Base-by-base conservation (phyloP, 345 rosid genomes). In the Euphorbia lathyris region DNA sequence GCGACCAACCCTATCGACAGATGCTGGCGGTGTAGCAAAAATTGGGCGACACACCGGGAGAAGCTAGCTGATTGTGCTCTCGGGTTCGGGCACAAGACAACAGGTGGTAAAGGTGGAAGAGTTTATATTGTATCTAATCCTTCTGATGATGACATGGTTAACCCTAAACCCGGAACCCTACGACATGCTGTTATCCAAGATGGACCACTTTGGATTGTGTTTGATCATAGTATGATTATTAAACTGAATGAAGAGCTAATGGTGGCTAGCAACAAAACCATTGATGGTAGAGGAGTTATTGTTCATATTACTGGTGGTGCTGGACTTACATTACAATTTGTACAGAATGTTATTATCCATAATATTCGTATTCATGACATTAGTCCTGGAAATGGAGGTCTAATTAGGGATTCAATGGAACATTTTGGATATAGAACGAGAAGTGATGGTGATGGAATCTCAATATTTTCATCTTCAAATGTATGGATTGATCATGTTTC, bases 401-500 rank as follows among this genome's bases (percentile, higher is more conserved):
- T 81, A 72, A 76, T 93, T 57, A 83, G 86, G 69, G 93, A 91
- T 61, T 76, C 91, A 0, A 68, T 53, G 0, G 83, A 82, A n/a
- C 98, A 91, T 56, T 53, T 62, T 0, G 98, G 98, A 13, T 22
- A 58, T n/a, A 82, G 96, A 72, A 81, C 86, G 0, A 50, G 6
- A 65, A 88, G 96, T 27, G 97, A 93, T 27, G 98, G 97, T 1
- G 98, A 93, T 30, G 98, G 92, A 13, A 63, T 93, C 52, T 86
- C 93, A 22, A 72, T 93, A 30, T 90, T 73, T 58, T 91, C 92
- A 9, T 70, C 97, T 10, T 74, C 81, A 38, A 72, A 83, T 68
- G 7, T 93, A 47, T 93, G 96, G 97, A 79, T 93, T 14, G 98
- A 93, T 73, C 97, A 93, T 51, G 80, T 86, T 59, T 87, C 97